Evolutionary conservation across 257 asterid genomes (phyloP).

Genomic region (Primulina huaijiensis): DNA sequence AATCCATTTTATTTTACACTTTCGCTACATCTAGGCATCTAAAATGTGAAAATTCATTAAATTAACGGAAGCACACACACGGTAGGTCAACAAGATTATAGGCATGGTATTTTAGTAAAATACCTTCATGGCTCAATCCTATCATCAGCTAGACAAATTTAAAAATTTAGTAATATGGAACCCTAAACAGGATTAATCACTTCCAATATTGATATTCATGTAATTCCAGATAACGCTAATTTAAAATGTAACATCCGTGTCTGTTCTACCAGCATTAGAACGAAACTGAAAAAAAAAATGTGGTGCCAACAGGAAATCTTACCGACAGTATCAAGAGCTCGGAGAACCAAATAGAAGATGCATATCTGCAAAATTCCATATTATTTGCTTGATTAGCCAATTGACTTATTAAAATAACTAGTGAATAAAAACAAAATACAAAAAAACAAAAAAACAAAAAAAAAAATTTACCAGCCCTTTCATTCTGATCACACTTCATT

Average conservation of each 20-base stretch:
- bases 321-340: slow-evolving; percentile 99
- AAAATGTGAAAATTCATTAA: neutral
- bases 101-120: neutral
- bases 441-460: too few relatives aligned
- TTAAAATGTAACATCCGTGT: too few relatives aligned
- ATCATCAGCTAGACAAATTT: neutral
- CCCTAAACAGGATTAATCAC: neutral
- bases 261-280: neutral
- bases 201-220: neutral
- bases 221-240: neutral
- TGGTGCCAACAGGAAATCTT: slow-evolving; percentile 30
- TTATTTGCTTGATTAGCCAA: neutral
- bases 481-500: neutral
- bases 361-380: slow-evolving; percentile 62
- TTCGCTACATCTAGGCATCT: too few relatives aligned
- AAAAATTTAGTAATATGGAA: neutral
- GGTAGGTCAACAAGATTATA: neutral
- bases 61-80: neutral
- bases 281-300: neutral
- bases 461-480: neutral
- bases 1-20: too few relatives aligned
- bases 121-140: neutral
- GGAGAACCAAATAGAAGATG: slow-evolving; percentile 94
- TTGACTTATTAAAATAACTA: neutral
- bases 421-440: neutral